Conservation (phyloP, 805 yeast genomes). For the Hermanozyma aechmeae region DNA sequence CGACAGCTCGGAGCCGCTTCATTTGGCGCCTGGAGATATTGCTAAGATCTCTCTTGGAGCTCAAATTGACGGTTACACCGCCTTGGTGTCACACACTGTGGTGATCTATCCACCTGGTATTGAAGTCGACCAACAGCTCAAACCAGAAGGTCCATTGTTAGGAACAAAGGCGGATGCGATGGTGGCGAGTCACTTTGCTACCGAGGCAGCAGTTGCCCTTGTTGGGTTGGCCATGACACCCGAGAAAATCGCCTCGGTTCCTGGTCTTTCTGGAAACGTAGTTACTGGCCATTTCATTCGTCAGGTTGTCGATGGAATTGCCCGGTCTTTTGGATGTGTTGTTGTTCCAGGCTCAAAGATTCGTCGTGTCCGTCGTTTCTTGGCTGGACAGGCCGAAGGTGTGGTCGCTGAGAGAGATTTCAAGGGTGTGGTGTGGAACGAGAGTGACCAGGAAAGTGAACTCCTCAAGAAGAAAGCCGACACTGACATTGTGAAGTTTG, state of each 20-base stretch:
- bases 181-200: constrained; percentile 83
- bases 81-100: constrained; percentile 77
- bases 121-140: constrained; percentile 20
- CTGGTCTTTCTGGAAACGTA: constrained; percentile 15
- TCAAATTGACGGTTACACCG: constrained; percentile 92
- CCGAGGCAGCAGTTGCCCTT: constrained; percentile 73
- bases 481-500: too few relatives aligned
- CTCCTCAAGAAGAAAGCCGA: constrained; percentile 34
- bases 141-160: constrained; percentile 69
- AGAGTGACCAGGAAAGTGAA: constrained; percentile 63
- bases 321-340: constrained; percentile 70
- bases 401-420: constrained; percentile 85
- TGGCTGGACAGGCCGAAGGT: constrained; percentile 94
- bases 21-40: constrained; percentile 68
- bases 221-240: constrained; percentile 69
- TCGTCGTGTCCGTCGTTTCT: constrained; percentile 83
- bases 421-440: constrained; percentile 88
- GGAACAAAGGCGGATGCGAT: constrained; percentile 86
- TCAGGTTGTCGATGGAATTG: constrained; percentile 74
- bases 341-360: constrained; percentile 91
- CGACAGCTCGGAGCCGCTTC: constrained; percentile 34
- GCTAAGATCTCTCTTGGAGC: constrained; percentile 81
- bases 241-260: constrained; percentile 44
- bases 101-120: constrained; percentile 68
- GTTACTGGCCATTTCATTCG: constrained; percentile 70